A percentile compares a stretch with the other conserved stretches of the same genome.
phyloP scores from a whole-genome alignment of 202 grass and related monocot species.

The Alloteropsis angusta region DNA sequence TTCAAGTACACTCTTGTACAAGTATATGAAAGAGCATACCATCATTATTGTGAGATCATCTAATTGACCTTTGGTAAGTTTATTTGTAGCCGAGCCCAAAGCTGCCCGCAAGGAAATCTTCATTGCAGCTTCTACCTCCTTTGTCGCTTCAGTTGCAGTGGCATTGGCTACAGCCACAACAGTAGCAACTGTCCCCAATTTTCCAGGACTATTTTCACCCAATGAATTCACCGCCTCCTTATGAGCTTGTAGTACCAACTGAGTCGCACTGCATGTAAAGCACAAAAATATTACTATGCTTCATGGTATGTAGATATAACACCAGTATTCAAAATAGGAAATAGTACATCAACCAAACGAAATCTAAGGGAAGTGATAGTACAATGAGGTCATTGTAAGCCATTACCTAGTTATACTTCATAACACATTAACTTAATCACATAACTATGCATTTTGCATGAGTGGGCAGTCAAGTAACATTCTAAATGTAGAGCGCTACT shows the following conservation, averaged over 20 bases:
- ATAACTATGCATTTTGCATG: slow-evolving; percentile 1
- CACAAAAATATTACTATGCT: slow-evolving; percentile 2
- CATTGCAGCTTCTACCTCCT: slow-evolving; percentile 89
- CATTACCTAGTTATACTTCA: background rate
- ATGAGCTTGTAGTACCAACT: slow-evolving; percentile 73
- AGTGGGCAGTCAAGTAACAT: background rate
- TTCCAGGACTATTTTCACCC: slow-evolving; percentile 55
- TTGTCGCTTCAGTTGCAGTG: slow-evolving; percentile 77
- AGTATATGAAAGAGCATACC: slow-evolving; percentile 43
- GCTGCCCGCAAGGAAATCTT: slow-evolving; percentile 65
- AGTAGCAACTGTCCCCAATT: slow-evolving; percentile 76
- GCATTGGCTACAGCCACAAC: slow-evolving; percentile 80
- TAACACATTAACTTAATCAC: background rate
- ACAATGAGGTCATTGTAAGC: background rate
- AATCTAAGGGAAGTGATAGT: background rate
- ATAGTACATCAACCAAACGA: background rate
- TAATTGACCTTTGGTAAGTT: slow-evolving; percentile 61
- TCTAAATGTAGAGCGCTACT: background rate
- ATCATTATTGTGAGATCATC: slow-evolving; percentile 97
- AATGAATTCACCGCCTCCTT: slow-evolving; percentile 80
- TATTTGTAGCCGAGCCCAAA: slow-evolving; percentile 62
- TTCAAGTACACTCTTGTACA: background rate
- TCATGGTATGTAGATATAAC: background rate
- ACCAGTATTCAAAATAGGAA: background rate
- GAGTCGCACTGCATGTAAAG: slow-evolving; percentile 59